These are phyloP conservation scores for Monosporozyma unispora DNA, from an alignment of 805 yeast species.

Conservation along the genomic window DNA sequence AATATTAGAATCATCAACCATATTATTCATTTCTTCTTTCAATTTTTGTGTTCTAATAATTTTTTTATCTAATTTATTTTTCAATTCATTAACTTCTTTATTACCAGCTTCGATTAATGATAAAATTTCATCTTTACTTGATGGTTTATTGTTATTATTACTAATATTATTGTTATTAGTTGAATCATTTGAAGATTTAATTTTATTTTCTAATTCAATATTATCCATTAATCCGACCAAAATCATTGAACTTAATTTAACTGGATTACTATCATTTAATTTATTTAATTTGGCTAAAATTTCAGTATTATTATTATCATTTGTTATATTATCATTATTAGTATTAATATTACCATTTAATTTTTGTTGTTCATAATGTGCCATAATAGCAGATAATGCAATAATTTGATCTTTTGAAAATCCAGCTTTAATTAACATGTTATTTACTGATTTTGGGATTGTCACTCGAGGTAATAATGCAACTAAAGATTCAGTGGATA, in stretches of 20 bases:
- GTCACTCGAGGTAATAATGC: slow-evolving; percentile 48
- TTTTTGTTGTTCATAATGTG: slow-evolving; percentile 48
- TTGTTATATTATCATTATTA: not conserved
- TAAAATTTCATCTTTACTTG: slow-evolving; percentile 1
- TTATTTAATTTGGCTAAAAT: not conserved
- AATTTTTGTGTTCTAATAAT: slow-evolving; percentile 33
- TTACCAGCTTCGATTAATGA: slow-evolving; percentile 6
- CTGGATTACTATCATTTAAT: slow-evolving; percentile 3
- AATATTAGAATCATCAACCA: not conserved
- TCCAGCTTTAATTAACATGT: slow-evolving; percentile 56
- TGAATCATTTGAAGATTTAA: not conserved
- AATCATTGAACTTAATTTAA: not conserved
- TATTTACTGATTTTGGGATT: slow-evolving; percentile 67
- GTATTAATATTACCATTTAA: slow-evolving; percentile 1
- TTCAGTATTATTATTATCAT: no score
- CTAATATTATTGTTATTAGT: not conserved
- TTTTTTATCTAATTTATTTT: slow-evolving; percentile 77
- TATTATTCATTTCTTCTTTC: not conserved
- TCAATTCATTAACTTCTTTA: slow-evolving; percentile 51
- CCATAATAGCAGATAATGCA: slow-evolving; percentile 62
- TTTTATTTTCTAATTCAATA: not conserved
- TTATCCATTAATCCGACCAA: not conserved
- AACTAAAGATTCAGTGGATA: slow-evolving; percentile 31
- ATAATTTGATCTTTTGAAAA: slow-evolving; percentile 61
- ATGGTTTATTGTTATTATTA: not conserved